Evolutionary conservation across 768 basidiomycete genomes (phyloP), one percentile per base, ranked within the genome.

Genomic region (Clathrus columnatus): DNA sequence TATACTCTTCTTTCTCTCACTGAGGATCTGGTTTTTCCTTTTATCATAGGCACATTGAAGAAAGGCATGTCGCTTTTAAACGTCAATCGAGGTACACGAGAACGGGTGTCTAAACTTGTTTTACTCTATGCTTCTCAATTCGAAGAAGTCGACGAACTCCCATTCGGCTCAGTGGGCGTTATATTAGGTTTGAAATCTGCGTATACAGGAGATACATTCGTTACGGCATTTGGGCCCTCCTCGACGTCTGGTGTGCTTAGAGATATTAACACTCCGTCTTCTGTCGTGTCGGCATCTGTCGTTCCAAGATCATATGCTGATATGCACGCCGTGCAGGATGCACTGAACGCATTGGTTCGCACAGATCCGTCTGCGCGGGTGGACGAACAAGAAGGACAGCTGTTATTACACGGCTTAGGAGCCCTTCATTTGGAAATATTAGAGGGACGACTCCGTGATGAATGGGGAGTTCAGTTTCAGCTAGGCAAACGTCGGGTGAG

Each of bases 321-420:
- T 65, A 70, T 89, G 8, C 77, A 80, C 54, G 82, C 85, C 18
- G 86, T 92, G 1, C 83, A 89, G 69, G 77, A 82, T 47, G 91
- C 91, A 7, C 71, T 93, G 18, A 72, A 77, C 24, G 72, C 85
- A 1, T 71, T 93, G 24, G 73, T 80, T 17, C 84, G 91, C n/a
- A 92, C 91, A 1, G 91, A 93, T 63, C 91, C 91, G n/a, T 91
- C 89, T 0, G 80, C 91, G 26, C 83, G 91, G 18, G 73, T 83
- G 27, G 91, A 91, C 52, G 71, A 73, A 2, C 83, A 87, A 54
- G 91, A 93, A 60, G 91, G 89, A 1, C 91, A 93, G 62, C 72
- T 90, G 29, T 75, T 93, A 27, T 76, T 90, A 0, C 87, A 92
- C 61, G 90, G 90, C 1, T 79, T 93, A 42, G 91, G 91, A 14